These are phyloP conservation scores for Cyclostephanos tholiformis DNA, from an alignment of 108 stramenopile species.

Conservation along the genomic window DNA sequence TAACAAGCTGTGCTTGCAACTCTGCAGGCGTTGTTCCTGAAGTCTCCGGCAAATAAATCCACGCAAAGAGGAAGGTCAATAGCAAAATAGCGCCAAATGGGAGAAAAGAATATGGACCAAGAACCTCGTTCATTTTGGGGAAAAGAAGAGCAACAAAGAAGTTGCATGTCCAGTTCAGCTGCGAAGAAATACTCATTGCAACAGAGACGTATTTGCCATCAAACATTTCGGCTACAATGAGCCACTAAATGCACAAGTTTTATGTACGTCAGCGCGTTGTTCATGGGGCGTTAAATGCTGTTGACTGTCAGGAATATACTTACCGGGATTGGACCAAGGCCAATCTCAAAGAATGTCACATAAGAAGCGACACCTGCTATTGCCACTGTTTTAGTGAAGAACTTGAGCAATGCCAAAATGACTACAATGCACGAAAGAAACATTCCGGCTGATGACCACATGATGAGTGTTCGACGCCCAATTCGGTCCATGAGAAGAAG, in stretches of 20 bases:
- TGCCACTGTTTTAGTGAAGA: conserved; percentile 68
- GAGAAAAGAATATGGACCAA: conserved; percentile 79
- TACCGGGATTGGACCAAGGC: conserved; percentile 94
- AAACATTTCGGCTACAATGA: conserved; percentile 93
- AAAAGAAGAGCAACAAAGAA: conserved; percentile 88
- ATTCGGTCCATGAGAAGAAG: conserved; percentile 90
- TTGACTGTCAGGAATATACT: neutral
- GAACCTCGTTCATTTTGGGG: conserved; percentile 75
- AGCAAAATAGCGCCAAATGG: conserved; percentile 83
- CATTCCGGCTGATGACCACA: conserved; percentile 88
- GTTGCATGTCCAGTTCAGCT: conserved; percentile 94
- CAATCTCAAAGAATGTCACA: conserved; percentile 95
- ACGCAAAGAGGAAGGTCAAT: conserved; percentile 44
- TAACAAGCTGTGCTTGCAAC: conserved; percentile 69
- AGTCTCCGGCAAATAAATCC: conserved; percentile 81
- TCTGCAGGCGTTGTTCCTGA: conserved; percentile 81
- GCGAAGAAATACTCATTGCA: conserved; percentile 78
- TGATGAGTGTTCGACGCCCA: conserved; percentile 85
- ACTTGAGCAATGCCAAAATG: conserved; percentile 62
- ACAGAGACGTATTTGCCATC: conserved; percentile 91
- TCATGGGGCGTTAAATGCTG: neutral
- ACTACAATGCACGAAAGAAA: conserved; percentile 75
- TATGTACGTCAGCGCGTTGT: neutral
- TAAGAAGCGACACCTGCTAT: conserved; percentile 85
- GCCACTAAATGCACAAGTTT: conserved; percentile 46